Base-by-base conservation (phyloP, 2,329 filamentous ascomycete genomes). In the Phyllosticta paracitricarpa region DNA sequence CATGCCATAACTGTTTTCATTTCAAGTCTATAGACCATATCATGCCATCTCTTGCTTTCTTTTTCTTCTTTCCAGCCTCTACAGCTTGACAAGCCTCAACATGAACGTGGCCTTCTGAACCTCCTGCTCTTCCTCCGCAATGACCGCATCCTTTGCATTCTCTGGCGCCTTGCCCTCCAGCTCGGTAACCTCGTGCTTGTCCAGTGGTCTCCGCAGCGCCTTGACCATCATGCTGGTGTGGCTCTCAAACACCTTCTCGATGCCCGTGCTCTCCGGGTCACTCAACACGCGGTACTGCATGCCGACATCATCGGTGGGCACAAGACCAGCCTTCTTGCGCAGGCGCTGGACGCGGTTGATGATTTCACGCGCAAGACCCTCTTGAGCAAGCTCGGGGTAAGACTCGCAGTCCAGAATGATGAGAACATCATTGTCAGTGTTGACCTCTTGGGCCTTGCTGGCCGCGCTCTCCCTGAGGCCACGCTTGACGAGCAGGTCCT, bases 291-390 rank as follows among this genome's bases (percentile, higher is more conserved):
- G 82, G 77, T 96, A 97, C 74, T 95, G 89, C 89, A 99, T 96
- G 77, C 88, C 89, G 64, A 99, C 87, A 70, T 97, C 94, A 70
- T 99, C 94, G 0, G 93, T 97, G 1, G 91, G 86, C 65, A 92
- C 85, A 58, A 99, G 80, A 0, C 91, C 91, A 7, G 92, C 92
- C 79, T 94, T 94, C 84, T 99, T 99, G 66, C 94, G 86, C 64
- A 97, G 80, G 66, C 89, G 84, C 77, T 99, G 94, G 24, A 99
- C 89, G 51, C 93, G 87, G 74, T 96, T 89, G 78, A 99, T 89
- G 66, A 99, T 88, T 75, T 97, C 94, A 68, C 94, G 84, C 1
- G 89, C 93, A 59, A 99, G 76, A 60, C 92, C 94, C 74, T 97
- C 92, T 66, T 92, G 85, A 55, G 88, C 89, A 40, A 99, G 81